These are phyloP conservation scores for Platanus orientalis DNA, from an alignment of 164 flowering plant genomes.

Conservation along the genomic window DNA sequence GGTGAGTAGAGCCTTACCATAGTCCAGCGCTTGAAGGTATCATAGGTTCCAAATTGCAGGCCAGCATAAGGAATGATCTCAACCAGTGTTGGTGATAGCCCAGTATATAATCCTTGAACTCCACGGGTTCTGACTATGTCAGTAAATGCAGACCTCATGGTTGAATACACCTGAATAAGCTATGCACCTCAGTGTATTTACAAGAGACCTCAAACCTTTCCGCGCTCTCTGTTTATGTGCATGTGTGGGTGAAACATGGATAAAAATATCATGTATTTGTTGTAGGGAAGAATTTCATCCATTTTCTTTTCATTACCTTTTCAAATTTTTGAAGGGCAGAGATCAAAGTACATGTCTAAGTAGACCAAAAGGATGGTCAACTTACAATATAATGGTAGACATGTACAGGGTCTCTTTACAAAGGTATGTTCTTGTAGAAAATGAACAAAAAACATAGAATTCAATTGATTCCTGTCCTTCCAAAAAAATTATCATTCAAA, in stretches of 20 bases:
- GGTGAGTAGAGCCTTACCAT: slow-evolving; percentile 45
- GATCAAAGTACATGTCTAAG: background rate
- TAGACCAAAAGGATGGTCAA: too few species aligned
- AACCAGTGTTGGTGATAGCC: slow-evolving; percentile 90
- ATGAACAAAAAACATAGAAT: too few species aligned
- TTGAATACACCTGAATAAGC: too few species aligned
- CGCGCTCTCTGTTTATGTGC: too few species aligned
- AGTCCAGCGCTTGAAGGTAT: slow-evolving; percentile 90
- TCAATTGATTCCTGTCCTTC: too few species aligned
- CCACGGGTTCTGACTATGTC: slow-evolving; percentile 74
- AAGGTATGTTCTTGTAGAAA: too few species aligned
- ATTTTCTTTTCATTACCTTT: too few species aligned
- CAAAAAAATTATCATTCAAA: too few species aligned
- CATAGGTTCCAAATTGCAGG: slow-evolving; percentile 94
- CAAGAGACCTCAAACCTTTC: too few species aligned
- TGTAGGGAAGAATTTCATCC: background rate
- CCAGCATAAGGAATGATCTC: slow-evolving; percentile 99
- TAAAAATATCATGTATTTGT: background rate
- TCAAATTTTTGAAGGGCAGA: background rate
- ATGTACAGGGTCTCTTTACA: background rate
- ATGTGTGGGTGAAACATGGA: too few species aligned
- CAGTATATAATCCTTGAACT: slow-evolving; percentile 80
- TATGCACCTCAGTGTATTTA: too few species aligned
- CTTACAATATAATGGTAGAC: background rate
- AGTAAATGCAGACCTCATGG: slow-evolving; percentile 77